Base-by-base conservation (phyloP, 2,329 filamentous ascomycete species). In the Beauveria sp. region DNA sequence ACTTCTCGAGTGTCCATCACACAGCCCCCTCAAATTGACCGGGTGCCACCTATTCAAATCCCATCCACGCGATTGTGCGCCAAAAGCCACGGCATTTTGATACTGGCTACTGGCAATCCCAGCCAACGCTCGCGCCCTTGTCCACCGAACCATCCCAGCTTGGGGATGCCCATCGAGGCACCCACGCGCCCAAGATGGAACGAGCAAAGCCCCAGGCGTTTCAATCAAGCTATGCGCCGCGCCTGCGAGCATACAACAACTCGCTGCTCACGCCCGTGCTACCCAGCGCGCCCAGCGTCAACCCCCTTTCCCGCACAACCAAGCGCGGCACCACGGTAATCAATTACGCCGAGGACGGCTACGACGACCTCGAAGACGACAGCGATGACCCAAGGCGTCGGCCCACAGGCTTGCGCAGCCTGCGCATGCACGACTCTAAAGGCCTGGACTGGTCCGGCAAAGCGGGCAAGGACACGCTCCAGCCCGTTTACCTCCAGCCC, bases 281-380 rank as follows among this genome's bases (percentile, higher is more conserved):
- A 64, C 90, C 89, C 61, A 87, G 86, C 65, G 60, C 87, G 67
- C 80, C 80, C 62, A 82, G 85, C n/a, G 75, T 84, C 2, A 87
- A 86, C 26, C 84, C 88, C 45, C 78, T 84, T 63, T 83, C 90
- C 68, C 86, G 93, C 72, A 96, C 90, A n/a, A 98, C 95, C 9
- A 98, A 99, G 79, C 89, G 95, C 75, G 95, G 95, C 62, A 98
- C 95, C 2, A 95, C 91, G 40, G 90, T 93, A 65, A 95, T 98
- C 76, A 99, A 97, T 77, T 99, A 99, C 72, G 93, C 95, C 26
- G 95, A 99, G 73, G 93, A 98, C 73, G 93, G 93, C 52, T 96
- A 88, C 71, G 93, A 97, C 67, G 92, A 93, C 69, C 75, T 84
- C 62, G 84, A 86, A 43, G 84, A 88, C 61, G 89, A 91, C 65